Evolutionary conservation across 169 alveolate species (phyloP), one percentile per base, ranked within the genome.

Genomic region (Plasmodium gallinaceum): DNA sequence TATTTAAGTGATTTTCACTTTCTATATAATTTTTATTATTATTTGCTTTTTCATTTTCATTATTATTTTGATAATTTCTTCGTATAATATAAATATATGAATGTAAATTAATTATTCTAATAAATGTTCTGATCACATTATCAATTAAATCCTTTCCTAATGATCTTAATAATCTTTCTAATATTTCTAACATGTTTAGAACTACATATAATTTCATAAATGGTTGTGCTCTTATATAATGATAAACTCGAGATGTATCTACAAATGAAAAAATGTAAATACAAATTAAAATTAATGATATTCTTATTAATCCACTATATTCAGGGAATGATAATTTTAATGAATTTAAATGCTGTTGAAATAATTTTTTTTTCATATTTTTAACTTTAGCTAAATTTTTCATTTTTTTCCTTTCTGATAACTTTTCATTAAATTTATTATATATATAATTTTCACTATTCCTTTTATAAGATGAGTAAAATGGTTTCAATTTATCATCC

Each of bases 151-250:
- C 98, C 54, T 97, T 85, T 14, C 98, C 98, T 74, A 96, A 85
- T 2, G 98, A 94, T 54, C 98, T 64, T 66, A 96, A 95, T 42
- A 96, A 86, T 39, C 97, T 76, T 71, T 96, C 98, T 61, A 97
- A 94, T 58, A 96, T 90, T 72, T 96, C 98, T 46, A 96, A 91
- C 98, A 96, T 95, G 91, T 96, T 96, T 88, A 95, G 93, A 0
- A 96, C 94, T 20, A 96, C 98, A 88, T 96, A 96, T 20, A 96
- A 88, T 80, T 96, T 96, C 89, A 96, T 74, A 61, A 96, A 89
- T 10, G 98, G 97, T 76, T 96, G 98, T 16, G 97, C 97, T 76
- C 98, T 87, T 12, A 96, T 95, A 75, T 95, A 95, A 88, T 96
- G 98, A 68, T 96, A 96, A 22, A 96, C 94, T 74, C 95, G 70